phyloP scores from a whole-genome alignment of 148 eudicot species.

The Selenicereus undatus region DNA sequence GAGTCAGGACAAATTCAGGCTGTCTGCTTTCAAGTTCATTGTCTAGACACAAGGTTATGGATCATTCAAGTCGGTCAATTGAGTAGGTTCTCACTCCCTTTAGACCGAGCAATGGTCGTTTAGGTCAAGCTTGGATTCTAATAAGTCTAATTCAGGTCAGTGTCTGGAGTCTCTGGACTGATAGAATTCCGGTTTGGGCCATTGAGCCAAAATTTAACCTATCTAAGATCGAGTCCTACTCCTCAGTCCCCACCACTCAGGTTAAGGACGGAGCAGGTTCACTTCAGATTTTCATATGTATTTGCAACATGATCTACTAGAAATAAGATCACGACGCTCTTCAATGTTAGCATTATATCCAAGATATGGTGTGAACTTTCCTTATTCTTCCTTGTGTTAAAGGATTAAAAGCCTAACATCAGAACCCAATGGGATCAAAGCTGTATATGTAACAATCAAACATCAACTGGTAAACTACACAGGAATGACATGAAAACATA shows the following conservation, averaged over 20 bases:
- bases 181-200: background rate
- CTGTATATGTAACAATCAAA: too few species aligned
- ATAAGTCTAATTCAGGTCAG: background rate
- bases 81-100: background rate
- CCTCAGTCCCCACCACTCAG: background rate
- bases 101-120: background rate
- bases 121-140: background rate
- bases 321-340: too few species aligned
- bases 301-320: background rate
- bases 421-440: too few species aligned
- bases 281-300: background rate
- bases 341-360: too few species aligned
- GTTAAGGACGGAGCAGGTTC: background rate
- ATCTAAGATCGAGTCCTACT: background rate
- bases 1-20: background rate
- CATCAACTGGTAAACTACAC: too few species aligned
- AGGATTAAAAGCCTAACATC: too few species aligned
- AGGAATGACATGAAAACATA: too few species aligned
- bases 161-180: background rate
- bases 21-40: background rate
- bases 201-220: too few species aligned
- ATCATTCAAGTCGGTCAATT: background rate
- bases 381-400: too few species aligned
- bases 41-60: background rate
- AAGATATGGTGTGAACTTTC: too few species aligned